phyloP scores from a whole-genome alignment of 768 basidiomycete species.

The Leccinellum rugosiceps region DNA sequence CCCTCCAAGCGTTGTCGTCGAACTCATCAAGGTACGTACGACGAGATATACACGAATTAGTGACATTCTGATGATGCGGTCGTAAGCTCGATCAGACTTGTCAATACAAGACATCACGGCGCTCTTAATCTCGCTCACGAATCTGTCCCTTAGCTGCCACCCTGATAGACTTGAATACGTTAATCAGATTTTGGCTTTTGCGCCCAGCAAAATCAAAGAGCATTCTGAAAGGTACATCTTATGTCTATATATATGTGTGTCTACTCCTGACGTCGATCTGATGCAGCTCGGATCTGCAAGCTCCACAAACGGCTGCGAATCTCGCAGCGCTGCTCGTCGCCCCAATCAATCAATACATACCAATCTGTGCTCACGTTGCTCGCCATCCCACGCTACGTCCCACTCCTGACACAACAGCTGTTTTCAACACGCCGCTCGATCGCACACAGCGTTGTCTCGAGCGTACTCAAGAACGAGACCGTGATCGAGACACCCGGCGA shows the following conservation, averaged over 20 bases:
- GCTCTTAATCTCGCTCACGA: slow-evolving; percentile 90
- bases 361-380: slow-evolving; percentile 96
- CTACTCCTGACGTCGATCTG: background rate
- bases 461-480: slow-evolving; percentile 95
- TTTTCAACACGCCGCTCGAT: slow-evolving; percentile 89
- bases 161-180: slow-evolving; percentile 97
- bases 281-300: slow-evolving; percentile 82
- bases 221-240: slow-evolving; percentile 68
- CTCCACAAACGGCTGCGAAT: slow-evolving; percentile 70
- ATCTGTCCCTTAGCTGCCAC: slow-evolving; percentile 90
- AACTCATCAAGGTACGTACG: slow-evolving; percentile 71
- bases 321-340: slow-evolving; percentile 52
- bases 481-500: slow-evolving; percentile 91
- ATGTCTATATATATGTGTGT: slow-evolving; percentile 34
- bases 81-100: slow-evolving; percentile 90
- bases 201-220: slow-evolving; percentile 65
- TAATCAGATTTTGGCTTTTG: slow-evolving; percentile 91
- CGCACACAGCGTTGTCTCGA: slow-evolving; percentile 91
- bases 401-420: slow-evolving; percentile 82
- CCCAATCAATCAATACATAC: slow-evolving; percentile 94
- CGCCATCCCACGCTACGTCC: slow-evolving; percentile 86
- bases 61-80: slow-evolving; percentile 6
- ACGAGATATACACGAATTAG: background rate
- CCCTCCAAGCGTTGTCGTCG: no score
- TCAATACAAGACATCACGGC: slow-evolving; percentile 98